phyloP scores from a whole-genome alignment of 257 asterid genomes.

The Jasminum sambac region DNA sequence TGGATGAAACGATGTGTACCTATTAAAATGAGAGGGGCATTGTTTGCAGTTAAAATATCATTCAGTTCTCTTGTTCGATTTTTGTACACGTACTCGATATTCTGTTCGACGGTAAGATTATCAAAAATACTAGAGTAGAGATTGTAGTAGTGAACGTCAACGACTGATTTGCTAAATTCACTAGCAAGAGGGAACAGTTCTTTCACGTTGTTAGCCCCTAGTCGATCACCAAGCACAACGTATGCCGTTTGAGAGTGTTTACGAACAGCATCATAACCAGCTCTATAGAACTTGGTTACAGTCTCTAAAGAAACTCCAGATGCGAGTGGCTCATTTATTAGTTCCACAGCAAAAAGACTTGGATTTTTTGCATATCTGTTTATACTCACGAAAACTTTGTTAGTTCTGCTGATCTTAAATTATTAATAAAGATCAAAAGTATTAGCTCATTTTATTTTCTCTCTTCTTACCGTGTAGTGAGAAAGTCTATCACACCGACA shows the following conservation, averaged over 20 bases:
- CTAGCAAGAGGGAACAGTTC: constrained; percentile 53
- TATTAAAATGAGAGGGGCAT: constrained; percentile 65
- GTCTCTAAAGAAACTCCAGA: constrained; percentile 42
- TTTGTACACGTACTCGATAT: constrained; percentile 45
- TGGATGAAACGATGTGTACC: too few species aligned
- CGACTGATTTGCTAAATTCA: constrained; percentile 41
- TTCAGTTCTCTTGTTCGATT: constrained; percentile 39
- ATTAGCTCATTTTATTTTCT: too few species aligned
- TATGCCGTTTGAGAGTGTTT: constrained; percentile 34
- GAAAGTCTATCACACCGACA: constrained; percentile 44
- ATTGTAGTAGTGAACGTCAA: constrained; percentile 70
- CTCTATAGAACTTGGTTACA: constrained; percentile 39
- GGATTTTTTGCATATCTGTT: constrained; percentile 48
- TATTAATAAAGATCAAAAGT: too few species aligned
- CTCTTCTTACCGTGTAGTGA: constrained; percentile 43
- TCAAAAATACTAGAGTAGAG: constrained; percentile 36
- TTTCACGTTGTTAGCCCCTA: constrained; percentile 39
- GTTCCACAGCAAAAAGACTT: constrained; percentile 47
- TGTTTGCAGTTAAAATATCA: constrained; percentile 43
- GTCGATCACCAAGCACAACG: constrained; percentile 56
- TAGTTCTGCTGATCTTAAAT: too few species aligned
- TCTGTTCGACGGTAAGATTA: constrained; percentile 42
- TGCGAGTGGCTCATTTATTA: constrained; percentile 53
- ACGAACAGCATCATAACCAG: constrained; percentile 50
- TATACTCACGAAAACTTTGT: not conserved